A percentile compares a stretch with the other conserved stretches of the same genome.
phyloP scores from a whole-genome alignment of 2,329 filamentous ascomycete species.

The Apiospora rasikravindrae region DNA sequence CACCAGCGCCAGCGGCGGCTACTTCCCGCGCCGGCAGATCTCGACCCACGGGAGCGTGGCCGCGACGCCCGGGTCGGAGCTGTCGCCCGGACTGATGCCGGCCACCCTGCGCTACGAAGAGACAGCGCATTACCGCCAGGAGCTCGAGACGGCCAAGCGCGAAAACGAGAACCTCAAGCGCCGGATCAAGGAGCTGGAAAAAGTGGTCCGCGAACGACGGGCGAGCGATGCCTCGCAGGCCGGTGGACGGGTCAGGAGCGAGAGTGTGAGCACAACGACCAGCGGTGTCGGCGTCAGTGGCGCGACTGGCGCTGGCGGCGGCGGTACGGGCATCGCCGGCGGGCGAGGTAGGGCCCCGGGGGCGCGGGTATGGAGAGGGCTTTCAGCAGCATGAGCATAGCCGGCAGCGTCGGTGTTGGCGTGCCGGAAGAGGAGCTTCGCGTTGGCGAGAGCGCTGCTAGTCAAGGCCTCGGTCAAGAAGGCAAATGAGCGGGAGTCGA shows the following conservation, averaged over 20 bases:
- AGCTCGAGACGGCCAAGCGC: slow-evolving; percentile 65
- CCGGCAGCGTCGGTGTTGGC: slow-evolving; percentile 54
- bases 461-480: slow-evolving; percentile 35
- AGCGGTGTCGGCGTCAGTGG: slow-evolving; percentile 51
- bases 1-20: slow-evolving; percentile 29
- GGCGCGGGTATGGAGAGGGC: slow-evolving; percentile 52
- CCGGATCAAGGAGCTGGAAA: slow-evolving; percentile 67
- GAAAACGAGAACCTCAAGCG: slow-evolving; percentile 69
- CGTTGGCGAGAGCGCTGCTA: slow-evolving; percentile 67
- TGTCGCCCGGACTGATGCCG: slow-evolving; percentile 60
- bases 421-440: slow-evolving; percentile 65
- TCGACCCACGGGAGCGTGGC: slow-evolving; percentile 48
- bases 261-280: slow-evolving; percentile 58
- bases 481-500: background rate
- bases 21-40: slow-evolving; percentile 39
- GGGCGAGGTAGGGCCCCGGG: slow-evolving; percentile 45
- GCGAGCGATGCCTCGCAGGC: slow-evolving; percentile 47
- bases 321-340: slow-evolving; percentile 52
- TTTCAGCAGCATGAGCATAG: slow-evolving; percentile 51
- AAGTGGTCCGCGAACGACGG: slow-evolving; percentile 54
- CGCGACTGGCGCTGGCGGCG: slow-evolving; percentile 31
- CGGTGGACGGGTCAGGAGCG: slow-evolving; percentile 45
- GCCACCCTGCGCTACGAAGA: slow-evolving; percentile 68
- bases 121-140: slow-evolving; percentile 62
- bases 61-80: slow-evolving; percentile 49